Evolutionary conservation across 129 eudicot genomes (phyloP), one percentile per base, ranked within the genome.

Genomic region (Calendula officinalis): DNA sequence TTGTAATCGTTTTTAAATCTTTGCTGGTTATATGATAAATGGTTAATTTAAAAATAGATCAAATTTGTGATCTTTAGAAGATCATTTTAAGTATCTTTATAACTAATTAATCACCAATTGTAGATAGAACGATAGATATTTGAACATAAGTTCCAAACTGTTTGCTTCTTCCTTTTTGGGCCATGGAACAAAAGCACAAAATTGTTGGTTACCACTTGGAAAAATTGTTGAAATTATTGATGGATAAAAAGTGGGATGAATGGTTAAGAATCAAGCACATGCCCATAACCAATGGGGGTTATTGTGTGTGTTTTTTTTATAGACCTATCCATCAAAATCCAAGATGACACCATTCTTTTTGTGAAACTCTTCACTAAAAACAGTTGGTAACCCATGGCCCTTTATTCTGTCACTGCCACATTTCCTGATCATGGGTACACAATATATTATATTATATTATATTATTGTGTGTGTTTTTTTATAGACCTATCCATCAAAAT

Each of bases 261-360:
- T 71, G 81, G 73, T 30, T 17, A 55, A 17, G 80, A 66, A 76
- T 46, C 60, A 69, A 62, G 62, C 64, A 67, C 75, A 71, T 75
- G 76, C 76, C 77, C 71, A 42, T 66, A 68, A 71, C 69, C 65
- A 83, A 79, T 45, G 52, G 63, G 70, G 43, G 33, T 63, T 54
- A 42, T 22, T 30, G 62, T 55, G 60, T 50, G 59, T 52, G 32
- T 37, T 67, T 16, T 41, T 15, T 41, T 53, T 62, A 67, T 53
- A 32, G 54, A 67, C 55, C 54, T 42, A 42, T 74, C 83, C 83
- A 70, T 79, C 60, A n/a, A n/a, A 78, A 68, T 70, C 45, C 61
- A 50, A 70, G 67, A 72, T 75, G 77, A 66, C 80, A 72, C 75
- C 75, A 50, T 68, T 66, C 56, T 50, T 75, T 71, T 53, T 62